A percentile compares a stretch with the other conserved stretches of the same genome.
These are phyloP conservation scores for Alternaria panax DNA, from an alignment of 2,329 filamentous ascomycete species.

Conservation along the genomic window DNA sequence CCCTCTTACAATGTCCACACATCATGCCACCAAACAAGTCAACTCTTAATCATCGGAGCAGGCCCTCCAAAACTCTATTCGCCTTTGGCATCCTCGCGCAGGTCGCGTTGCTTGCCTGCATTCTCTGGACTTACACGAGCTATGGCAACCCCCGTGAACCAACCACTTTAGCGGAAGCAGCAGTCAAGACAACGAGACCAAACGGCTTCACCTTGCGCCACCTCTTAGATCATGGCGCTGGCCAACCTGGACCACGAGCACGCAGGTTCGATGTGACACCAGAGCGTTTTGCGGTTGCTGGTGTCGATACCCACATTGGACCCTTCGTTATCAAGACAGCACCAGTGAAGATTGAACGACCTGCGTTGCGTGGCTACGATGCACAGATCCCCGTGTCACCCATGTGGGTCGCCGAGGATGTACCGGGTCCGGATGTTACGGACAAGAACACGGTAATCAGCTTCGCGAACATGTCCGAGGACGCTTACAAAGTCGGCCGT, in stretches of 20 bases:
- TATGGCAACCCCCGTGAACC: slow-evolving; percentile 14
- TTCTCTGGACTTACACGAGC: slow-evolving; percentile 23
- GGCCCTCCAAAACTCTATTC: slow-evolving; percentile 22
- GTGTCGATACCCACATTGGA: slow-evolving; percentile 33
- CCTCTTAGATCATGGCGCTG: slow-evolving; percentile 46
- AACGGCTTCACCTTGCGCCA: slow-evolving; percentile 40
- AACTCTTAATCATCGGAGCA: slow-evolving; percentile 22
- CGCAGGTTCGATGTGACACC: slow-evolving; percentile 43
- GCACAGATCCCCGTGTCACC: slow-evolving; percentile 39
- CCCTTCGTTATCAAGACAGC: slow-evolving; percentile 42
- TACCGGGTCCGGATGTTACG: slow-evolving; percentile 41
- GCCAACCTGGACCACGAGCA: slow-evolving; percentile 42
- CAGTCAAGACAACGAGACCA: slow-evolving; percentile 4
- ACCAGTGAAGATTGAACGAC: slow-evolving; percentile 41
- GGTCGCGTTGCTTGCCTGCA: slow-evolving; percentile 27
- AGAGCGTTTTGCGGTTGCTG: slow-evolving; percentile 31
- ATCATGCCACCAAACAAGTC: slow-evolving; percentile 27
- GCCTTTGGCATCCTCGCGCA: slow-evolving; percentile 29
- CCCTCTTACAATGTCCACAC: slow-evolving; percentile 25
- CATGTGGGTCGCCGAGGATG: slow-evolving; percentile 40
- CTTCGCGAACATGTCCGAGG: slow-evolving; percentile 48
- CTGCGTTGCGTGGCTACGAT: slow-evolving; percentile 26
- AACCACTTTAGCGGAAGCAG: slow-evolving; percentile 14
- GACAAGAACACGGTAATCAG: slow-evolving; percentile 46
- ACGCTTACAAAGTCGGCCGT: slow-evolving; percentile 45